Percentiles rank a stretch among this genome's conserved stretches.
Evolutionary conservation across 441 rosid genomes (phyloP).

Genomic region (Kokia cookei): DNA sequence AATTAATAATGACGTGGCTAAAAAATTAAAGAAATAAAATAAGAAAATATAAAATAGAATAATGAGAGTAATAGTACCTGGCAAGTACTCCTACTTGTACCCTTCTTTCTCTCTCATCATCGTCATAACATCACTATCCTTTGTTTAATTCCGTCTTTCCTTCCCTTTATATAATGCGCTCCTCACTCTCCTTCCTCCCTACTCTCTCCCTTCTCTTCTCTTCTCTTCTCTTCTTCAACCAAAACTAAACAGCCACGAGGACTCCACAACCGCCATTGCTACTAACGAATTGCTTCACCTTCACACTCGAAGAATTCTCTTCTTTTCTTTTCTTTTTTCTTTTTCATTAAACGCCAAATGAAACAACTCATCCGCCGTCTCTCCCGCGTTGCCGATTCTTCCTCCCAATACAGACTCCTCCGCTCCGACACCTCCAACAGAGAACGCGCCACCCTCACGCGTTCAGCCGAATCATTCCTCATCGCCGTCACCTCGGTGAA

Average conservation of each 20-base stretch:
- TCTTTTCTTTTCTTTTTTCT: background rate
- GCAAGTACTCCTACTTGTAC: slow-evolving; percentile 56
- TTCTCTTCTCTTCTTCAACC: too few species aligned
- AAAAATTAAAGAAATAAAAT: too few species aligned
- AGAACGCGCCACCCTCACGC: background rate
- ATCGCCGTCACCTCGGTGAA: background rate
- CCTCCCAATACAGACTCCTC: slow-evolving; percentile 55
- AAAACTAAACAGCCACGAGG: background rate
- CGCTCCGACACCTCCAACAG: slow-evolving; percentile 24
- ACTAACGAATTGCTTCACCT: background rate
- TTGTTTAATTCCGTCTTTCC: background rate
- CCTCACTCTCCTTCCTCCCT: background rate
- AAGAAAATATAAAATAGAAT: background rate
- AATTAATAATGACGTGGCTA: too few species aligned
- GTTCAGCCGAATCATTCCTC: slow-evolving; percentile 16
- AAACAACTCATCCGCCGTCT: slow-evolving; percentile 76
- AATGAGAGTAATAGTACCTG: slow-evolving; percentile 30
- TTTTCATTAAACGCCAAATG: slow-evolving; percentile 27
- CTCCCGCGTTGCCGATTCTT: slow-evolving; percentile 75
- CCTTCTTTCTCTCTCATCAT: slow-evolving; percentile 5
- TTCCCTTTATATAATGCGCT: slow-evolving; percentile 13
- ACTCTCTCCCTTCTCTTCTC: background rate
- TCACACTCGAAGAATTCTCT: background rate
- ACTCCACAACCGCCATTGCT: background rate
- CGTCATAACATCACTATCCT: slow-evolving; percentile 26